Evolutionary conservation across 164 flowering plant species (phyloP).

Genomic region (Magnolia kwangsiensis): DNA sequence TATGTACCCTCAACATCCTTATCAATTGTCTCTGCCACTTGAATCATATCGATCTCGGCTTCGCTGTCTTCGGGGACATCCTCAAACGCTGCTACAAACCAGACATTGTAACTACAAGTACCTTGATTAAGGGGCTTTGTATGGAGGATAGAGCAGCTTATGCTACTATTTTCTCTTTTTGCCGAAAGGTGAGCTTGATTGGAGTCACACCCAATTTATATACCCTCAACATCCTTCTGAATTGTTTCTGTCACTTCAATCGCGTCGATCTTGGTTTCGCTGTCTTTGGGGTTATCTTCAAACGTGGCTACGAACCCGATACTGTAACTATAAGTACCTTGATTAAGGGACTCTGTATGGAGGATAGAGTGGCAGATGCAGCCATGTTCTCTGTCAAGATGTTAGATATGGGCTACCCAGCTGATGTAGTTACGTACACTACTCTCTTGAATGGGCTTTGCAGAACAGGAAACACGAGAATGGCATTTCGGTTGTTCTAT

Average conservation of each 20-base stretch:
- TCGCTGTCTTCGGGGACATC: constrained; percentile 20
- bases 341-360: constrained; percentile 13
- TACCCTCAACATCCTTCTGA: constrained; percentile 18
- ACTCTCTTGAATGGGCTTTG: constrained; percentile 15
- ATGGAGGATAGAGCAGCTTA: neutral
- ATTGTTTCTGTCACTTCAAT: constrained; percentile 16
- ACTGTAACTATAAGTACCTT: constrained; percentile 5
- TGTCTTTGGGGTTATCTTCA: constrained; percentile 17
- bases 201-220: constrained; percentile 6
- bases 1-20: constrained; percentile 13
- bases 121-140: constrained; percentile 16
- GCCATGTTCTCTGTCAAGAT: constrained; percentile 5
- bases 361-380: neutral
- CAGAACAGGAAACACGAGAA: constrained; percentile 1
- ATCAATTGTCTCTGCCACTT: constrained; percentile 21
- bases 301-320: constrained; percentile 11
- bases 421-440: constrained; percentile 1
- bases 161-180: constrained; percentile 6
- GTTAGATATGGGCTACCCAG: neutral
- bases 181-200: constrained; percentile 4
- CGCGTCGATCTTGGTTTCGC: constrained; percentile 12
- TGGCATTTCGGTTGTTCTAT: constrained; percentile 7
- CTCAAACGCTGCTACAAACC: constrained; percentile 13
- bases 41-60: constrained; percentile 5
- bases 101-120: neutral